Conservation (phyloP, 2,329 filamentous ascomycete genomes). For the Colletotrichum tropicicola region DNA sequence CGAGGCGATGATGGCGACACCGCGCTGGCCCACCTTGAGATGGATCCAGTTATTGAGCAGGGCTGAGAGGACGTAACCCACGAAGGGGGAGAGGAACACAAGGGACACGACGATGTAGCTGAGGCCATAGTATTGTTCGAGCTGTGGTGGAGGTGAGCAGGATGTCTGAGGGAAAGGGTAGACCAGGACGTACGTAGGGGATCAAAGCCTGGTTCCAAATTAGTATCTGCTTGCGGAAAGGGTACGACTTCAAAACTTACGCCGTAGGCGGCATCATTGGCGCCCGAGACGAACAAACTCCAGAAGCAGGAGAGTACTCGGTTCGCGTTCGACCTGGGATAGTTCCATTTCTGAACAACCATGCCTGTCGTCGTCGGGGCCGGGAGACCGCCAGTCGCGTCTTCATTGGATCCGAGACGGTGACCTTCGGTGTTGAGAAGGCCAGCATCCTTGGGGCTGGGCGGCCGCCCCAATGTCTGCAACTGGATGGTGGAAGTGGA, state of each 20-base stretch:
- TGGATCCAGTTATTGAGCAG: constrained; percentile 64
- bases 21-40: constrained; percentile 52
- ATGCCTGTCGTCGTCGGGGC: constrained; percentile 10
- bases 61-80: constrained; percentile 70
- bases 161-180: constrained; percentile 35
- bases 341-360: constrained; percentile 55
- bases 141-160: constrained; percentile 1
- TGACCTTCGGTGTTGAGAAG: constrained; percentile 18
- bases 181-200: constrained; percentile 54
- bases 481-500: constrained; percentile 20
- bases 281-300: constrained; percentile 65
- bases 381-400: constrained; percentile 16
- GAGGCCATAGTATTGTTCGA: constrained; percentile 64
- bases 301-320: constrained; percentile 64
- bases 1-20: constrained; percentile 70
- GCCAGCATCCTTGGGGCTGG: neutral
- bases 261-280: constrained; percentile 67
- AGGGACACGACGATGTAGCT: constrained; percentile 71
- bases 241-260: constrained; percentile 47
- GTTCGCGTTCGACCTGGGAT: constrained; percentile 56
- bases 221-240: neutral
- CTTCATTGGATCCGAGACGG: constrained; percentile 8
- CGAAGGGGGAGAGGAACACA: constrained; percentile 71
- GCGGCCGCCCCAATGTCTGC: neutral
- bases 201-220: constrained; percentile 51